A percentile compares a stretch with the other conserved stretches of the same genome.
Conservation (phyloP, 73 alveolate species). For the Breviolum minutum region DNA sequence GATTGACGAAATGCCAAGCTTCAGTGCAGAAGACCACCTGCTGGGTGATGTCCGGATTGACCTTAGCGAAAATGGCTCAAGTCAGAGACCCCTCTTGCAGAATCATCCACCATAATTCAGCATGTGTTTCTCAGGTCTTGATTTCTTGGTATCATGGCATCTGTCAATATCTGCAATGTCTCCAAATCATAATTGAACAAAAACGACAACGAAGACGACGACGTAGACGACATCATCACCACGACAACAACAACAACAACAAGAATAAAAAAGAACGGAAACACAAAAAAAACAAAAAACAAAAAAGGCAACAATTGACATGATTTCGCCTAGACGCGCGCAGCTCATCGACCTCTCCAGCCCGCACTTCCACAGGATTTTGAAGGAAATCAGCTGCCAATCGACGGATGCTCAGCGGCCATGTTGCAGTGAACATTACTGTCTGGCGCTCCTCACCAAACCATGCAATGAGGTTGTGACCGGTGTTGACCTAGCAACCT, state of each 20-base stretch:
- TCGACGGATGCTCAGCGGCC: conserved; percentile 85
- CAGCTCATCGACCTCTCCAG: conserved; percentile 89
- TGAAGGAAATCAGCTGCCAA: conserved; percentile 76
- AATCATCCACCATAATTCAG: too few species aligned
- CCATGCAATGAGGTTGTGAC: not conserved
- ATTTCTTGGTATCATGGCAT: too few species aligned
- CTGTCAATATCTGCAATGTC: too few species aligned
- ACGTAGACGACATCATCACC: too few species aligned
- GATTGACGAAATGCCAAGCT: not conserved
- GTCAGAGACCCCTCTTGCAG: too few species aligned
- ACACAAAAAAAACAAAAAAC: too few species aligned
- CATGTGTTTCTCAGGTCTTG: too few species aligned
- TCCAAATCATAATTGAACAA: too few species aligned
- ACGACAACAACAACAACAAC: too few species aligned
- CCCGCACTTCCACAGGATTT: conserved; percentile 60
- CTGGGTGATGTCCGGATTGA: conserved; percentile 85
- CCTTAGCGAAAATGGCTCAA: not conserved
- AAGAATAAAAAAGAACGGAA: too few species aligned
- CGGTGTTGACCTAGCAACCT: not conserved
- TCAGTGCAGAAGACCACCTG: conserved; percentile 75
- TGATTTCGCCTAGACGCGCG: conserved; percentile 11
- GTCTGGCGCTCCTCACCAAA: conserved; percentile 81
- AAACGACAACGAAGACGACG: too few species aligned
- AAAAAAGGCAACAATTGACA: too few species aligned
- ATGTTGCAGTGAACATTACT: conserved; percentile 86